Base-by-base conservation (phyloP, 257 asterid genomes). In the Nicotiana paniculata region DNA sequence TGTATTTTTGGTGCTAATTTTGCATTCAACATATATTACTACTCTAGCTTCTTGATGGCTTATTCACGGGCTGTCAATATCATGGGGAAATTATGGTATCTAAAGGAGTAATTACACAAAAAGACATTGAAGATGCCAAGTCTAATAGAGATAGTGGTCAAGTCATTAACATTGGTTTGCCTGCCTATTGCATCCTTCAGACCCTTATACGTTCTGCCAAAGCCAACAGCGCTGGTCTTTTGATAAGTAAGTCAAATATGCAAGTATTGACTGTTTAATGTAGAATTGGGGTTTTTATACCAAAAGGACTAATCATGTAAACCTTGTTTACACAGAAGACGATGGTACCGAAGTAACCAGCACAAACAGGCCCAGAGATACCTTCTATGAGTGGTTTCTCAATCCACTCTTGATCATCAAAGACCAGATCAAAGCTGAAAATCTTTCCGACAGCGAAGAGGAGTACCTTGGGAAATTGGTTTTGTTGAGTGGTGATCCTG, bases 321-420 rank as follows among this genome's bases (percentile, higher is more conserved):
- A 26, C 35, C 16, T 81, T 63, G 16, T 35, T 26, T 39, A 81
- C 81, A 87, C 91, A 94, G 99, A 78, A 11, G 95, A 93, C 81
- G 77, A 83, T 84, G 63, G 51, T 39, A 84, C 97, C 32, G 99
- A 96, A 86, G 87, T 96, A 88, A 93, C 97, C 4, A 65, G 91
- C 78, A 83, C 96, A 11, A 94, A 94, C 77, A 91, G 98, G 89
- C 97, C 97, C 8, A 93, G 93, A 65, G 99, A 96, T 58, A 82
- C 88, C 9, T 83, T 93, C 87, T 92, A 90, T 72, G 98, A 94
- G 70, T 96, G 98, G 99, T 96, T 96, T 86, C 90, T 94, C 30
- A 94, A 93, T 87, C 98, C 99, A 8, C 90, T 96, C 17, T 57
- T 96, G 88, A 87, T 96, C 86, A 94, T 96, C 28, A 96, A 94